phyloP scores from a whole-genome alignment of 192 early-diverging fungal genomes.

The Coemansia sp. region DNA sequence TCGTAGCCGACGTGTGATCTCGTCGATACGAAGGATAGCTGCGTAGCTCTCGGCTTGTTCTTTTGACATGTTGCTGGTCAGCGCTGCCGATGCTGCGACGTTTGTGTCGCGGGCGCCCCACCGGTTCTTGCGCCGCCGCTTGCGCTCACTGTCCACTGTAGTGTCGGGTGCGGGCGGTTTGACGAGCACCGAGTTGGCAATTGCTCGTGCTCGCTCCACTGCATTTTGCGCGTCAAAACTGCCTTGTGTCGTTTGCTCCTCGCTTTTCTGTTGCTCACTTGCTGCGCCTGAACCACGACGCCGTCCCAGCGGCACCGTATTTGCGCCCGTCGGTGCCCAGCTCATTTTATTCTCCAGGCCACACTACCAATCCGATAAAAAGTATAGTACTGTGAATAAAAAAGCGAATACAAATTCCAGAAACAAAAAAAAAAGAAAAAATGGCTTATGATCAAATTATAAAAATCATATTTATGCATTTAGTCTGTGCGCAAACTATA shows the following conservation, averaged over 20 bases:
- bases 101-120: constrained; percentile 82
- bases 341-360: constrained; percentile 16
- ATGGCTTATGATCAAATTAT: neutral
- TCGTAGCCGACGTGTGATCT: constrained; percentile 79
- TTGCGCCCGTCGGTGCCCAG: constrained; percentile 53
- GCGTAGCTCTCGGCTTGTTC: constrained; percentile 72
- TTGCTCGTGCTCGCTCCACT: constrained; percentile 45
- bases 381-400: neutral
- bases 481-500: neutral
- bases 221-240: constrained; percentile 28
- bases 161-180: neutral
- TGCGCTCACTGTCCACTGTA: constrained; percentile 49
- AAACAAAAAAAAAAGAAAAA: constrained; percentile 8
- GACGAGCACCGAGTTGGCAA: constrained; percentile 42
- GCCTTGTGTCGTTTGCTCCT: neutral
- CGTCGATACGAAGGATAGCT: constrained; percentile 87
- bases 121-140: constrained; percentile 75
- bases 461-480: neutral
- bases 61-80: constrained; percentile 72
- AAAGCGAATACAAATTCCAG: neutral
- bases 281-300: constrained; percentile 16
- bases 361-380: no score
- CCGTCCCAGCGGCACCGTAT: constrained; percentile 49
- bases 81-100: constrained; percentile 71
- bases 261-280: neutral